Evolutionary conservation across 1,284 basidiomycete genomes (phyloP).

Genomic region (Cystobasidium sp.): DNA sequence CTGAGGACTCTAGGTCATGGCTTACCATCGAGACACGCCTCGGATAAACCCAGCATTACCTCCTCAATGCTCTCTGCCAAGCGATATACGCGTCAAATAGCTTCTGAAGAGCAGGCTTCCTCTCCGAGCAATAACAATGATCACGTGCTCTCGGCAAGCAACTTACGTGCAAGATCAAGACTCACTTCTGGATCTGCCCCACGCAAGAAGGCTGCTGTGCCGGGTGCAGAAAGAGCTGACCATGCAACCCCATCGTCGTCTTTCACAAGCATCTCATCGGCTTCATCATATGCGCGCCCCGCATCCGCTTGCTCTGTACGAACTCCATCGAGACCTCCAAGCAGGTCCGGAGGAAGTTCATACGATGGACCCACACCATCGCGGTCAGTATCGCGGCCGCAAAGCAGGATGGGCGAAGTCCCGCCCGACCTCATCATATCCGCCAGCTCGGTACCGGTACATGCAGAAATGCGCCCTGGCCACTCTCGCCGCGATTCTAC

Average conservation of each 20-base stretch:
- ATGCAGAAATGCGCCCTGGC: background rate
- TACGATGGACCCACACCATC: constrained; percentile 4
- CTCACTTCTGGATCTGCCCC: constrained; percentile 50
- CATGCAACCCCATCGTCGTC: constrained; percentile 24
- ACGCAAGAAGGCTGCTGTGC: constrained; percentile 46
- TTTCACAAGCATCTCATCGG: background rate
- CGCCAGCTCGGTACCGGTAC: background rate
- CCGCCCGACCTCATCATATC: constrained; percentile 20
- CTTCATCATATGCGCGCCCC: background rate
- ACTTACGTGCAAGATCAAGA: constrained; percentile 44
- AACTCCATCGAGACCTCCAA: constrained; percentile 15
- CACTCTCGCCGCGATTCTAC: constrained; percentile 22
- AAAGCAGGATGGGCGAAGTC: constrained; percentile 28
- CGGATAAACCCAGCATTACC: background rate
- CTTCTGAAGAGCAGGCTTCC: too few relatives aligned
- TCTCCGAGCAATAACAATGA: constrained; percentile 8
- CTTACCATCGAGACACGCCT: background rate
- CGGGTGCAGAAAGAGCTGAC: constrained; percentile 50
- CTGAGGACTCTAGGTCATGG: constrained; percentile 1
- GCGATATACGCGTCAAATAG: constrained; percentile 39
- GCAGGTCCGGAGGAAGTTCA: constrained; percentile 11
- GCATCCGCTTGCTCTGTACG: constrained; percentile 3
- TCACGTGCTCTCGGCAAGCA: constrained; percentile 37
- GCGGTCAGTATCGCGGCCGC: constrained; percentile 4
- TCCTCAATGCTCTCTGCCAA: constrained; percentile 21